Percentiles rank a stretch among this genome's conserved stretches.
phyloP scores from a whole-genome alignment of 2,329 filamentous ascomycete genomes.

The Cordyceps sp. region DNA sequence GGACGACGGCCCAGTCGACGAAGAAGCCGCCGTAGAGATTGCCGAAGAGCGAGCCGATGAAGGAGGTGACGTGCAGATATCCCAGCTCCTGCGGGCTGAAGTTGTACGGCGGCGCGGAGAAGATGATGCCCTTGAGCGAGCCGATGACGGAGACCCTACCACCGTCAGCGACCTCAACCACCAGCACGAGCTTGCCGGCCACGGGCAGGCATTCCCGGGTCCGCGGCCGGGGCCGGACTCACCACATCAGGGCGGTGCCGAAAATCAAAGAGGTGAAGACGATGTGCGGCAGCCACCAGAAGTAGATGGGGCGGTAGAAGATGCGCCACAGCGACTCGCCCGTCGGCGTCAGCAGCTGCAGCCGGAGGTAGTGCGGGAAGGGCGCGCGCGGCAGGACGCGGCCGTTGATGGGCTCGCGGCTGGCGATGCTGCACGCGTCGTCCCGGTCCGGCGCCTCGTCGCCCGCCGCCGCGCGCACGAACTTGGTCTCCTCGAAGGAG shows the following conservation, averaged over 20 bases:
- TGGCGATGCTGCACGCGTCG: not conserved
- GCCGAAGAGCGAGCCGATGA: slow-evolving; percentile 22
- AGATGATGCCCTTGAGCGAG: slow-evolving; percentile 16
- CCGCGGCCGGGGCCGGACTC: no score
- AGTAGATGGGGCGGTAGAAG: slow-evolving; percentile 6
- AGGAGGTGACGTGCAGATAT: slow-evolving; percentile 12
- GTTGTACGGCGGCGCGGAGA: slow-evolving; percentile 15
- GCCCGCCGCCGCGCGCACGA: slow-evolving; percentile 7
- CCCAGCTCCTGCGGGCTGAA: slow-evolving; percentile 11
- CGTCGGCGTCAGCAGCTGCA: slow-evolving; percentile 6
- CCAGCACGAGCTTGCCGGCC: no score
- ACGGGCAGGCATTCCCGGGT: no score
- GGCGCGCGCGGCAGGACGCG: not conserved
- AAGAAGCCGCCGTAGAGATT: slow-evolving; percentile 20
- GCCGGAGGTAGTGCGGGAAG: slow-evolving; percentile 1
- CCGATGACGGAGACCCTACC: slow-evolving; percentile 15
- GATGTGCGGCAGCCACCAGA: slow-evolving; percentile 18
- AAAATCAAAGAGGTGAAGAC: slow-evolving; percentile 21
- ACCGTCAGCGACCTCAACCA: no score
- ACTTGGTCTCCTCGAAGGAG: slow-evolving; percentile 12
- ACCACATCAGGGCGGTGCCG: slow-evolving; percentile 16
- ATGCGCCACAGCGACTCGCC: slow-evolving; percentile 4
- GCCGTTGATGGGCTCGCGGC: not conserved
- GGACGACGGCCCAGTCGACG: slow-evolving; percentile 19
- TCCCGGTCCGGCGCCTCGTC: not conserved